These are phyloP conservation scores for Euphrasia arctica DNA, from an alignment of 305 asterid genomes.

Conservation along the genomic window DNA sequence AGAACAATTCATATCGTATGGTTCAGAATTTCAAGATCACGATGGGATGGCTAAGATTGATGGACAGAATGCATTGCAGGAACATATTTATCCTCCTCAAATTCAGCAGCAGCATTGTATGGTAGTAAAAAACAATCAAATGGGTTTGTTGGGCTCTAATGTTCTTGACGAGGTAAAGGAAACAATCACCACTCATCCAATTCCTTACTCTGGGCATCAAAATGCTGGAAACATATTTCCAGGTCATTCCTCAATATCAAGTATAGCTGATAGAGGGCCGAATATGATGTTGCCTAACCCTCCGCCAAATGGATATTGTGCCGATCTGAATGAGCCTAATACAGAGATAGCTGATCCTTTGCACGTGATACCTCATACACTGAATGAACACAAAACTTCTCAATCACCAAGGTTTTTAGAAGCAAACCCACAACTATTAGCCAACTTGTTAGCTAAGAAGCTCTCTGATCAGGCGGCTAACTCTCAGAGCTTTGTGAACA, in stretches of 20 bases:
- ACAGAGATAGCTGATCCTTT: constrained; percentile 27
- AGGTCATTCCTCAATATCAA: constrained; percentile 35
- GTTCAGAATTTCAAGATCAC: constrained; percentile 32
- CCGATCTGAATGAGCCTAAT: constrained; percentile 40
- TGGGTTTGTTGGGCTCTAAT: constrained; percentile 33
- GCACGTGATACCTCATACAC: constrained; percentile 32
- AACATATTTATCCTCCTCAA: constrained; percentile 29
- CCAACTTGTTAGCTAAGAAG: constrained; percentile 35
- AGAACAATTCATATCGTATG: constrained; percentile 31
- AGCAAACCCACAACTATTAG: constrained; percentile 32
- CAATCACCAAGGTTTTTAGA: constrained; percentile 36
- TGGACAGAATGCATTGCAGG: constrained; percentile 25
- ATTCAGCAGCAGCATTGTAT: constrained; percentile 34
- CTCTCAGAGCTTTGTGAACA: constrained; percentile 18
- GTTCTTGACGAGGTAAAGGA: constrained; percentile 35
- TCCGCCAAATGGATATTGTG: constrained; percentile 27
- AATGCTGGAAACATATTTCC: constrained; percentile 34
- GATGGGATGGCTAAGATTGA: constrained; percentile 30
- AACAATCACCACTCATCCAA: constrained; percentile 29
- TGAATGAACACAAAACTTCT: constrained; percentile 33
- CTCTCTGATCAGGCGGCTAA: constrained; percentile 30
- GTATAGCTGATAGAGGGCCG: constrained; percentile 26
- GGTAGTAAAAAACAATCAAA: constrained; percentile 26
- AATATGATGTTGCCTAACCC: constrained; percentile 27
- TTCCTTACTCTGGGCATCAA: constrained; percentile 41